Base-by-base conservation (phyloP, 2,329 filamentous ascomycete species). In the Parafenestella ontariensis region DNA sequence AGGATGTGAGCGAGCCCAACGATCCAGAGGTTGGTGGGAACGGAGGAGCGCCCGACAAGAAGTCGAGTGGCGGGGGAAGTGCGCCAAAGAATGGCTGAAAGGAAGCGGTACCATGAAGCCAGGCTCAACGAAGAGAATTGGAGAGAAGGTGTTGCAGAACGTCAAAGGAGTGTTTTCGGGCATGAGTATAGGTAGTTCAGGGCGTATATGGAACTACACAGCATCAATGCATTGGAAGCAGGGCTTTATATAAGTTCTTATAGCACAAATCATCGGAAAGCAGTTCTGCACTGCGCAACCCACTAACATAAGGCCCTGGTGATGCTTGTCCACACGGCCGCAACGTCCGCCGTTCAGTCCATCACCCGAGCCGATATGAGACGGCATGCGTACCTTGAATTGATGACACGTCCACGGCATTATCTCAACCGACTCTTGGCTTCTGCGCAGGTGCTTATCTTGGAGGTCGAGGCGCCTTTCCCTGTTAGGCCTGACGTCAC, bases 1-100 rank as follows among this genome's bases (percentile, higher is more conserved):
- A 74, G 42, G 82, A 85, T 0, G 77, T 87, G 17, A 86, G 82
- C 62, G 69, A 82, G 61, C 78, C 79, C 56, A 79, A 81, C 37
- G 76, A 59, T 33, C 58, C 57, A 70, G 37, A 66, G 56, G 61
- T 77, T 63, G 53, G 73, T 62, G 60, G 83, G 70, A 69, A 70
- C 65, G 49, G 75, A 69, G 58, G 78, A 71, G 64, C 64, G 15
- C 66, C 66, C 17, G 67, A 68, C 29, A 66, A 59, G 51, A 68
- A 63, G 58, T 62, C 61, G 52, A 77, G 71, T 55, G 74, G 75
- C 5, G 69, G 62, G 23, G 73, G 75, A 11, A 73, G 74, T 58
- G 47, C 75, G 51, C 65, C 70, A n/a, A 76, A 77, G 64, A 13
- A n/a, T 5, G 46, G 24, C 11, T 24, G 24, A 31, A 17, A 15